A percentile compares a stretch with the other conserved stretches of the same genome.
Evolutionary conservation across 208 protist species (phyloP).

Genomic region (Leptomonas seymouri): DNA sequence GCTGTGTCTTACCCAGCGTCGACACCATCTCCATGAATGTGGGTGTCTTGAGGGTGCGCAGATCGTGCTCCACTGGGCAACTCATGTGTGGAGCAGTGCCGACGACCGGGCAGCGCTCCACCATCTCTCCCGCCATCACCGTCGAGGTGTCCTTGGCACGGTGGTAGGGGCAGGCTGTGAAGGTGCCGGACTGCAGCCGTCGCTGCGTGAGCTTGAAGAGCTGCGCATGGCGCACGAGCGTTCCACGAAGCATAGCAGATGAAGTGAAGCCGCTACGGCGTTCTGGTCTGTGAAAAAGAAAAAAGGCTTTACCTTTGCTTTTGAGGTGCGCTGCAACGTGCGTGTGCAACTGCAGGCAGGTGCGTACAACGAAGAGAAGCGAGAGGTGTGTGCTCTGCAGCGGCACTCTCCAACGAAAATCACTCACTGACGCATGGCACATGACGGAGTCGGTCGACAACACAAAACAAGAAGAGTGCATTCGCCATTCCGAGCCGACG

Average conservation of each 20-base stretch:
- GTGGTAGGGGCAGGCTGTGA: conserved; percentile 64
- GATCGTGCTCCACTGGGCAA: conserved; percentile 55
- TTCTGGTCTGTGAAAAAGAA: no score
- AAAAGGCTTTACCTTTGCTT: no score
- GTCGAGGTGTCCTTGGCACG: conserved; percentile 20
- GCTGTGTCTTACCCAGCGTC: conserved; percentile 82
- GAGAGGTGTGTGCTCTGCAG: background rate
- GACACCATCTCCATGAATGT: conserved; percentile 44
- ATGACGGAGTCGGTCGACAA: no score
- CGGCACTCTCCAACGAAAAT: background rate
- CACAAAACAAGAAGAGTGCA: no score
- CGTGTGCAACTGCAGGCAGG: background rate
- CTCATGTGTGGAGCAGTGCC: conserved; percentile 45
- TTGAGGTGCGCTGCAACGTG: no score
- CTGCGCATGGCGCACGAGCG: conserved; percentile 18
- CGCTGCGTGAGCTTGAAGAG: conserved; percentile 31
- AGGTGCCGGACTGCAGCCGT: conserved; percentile 22
- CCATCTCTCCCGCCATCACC: conserved; percentile 23
- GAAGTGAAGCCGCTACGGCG: background rate
- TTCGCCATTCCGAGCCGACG: no score
- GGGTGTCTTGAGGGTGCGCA: conserved; percentile 29
- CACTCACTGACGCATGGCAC: background rate
- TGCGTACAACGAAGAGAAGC: background rate
- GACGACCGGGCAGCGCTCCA: conserved; percentile 65
- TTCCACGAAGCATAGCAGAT: conserved; percentile 32